Conservation (phyloP, 2,329 filamentous ascomycete genomes). For the Chrysoporthe cubensis region DNA sequence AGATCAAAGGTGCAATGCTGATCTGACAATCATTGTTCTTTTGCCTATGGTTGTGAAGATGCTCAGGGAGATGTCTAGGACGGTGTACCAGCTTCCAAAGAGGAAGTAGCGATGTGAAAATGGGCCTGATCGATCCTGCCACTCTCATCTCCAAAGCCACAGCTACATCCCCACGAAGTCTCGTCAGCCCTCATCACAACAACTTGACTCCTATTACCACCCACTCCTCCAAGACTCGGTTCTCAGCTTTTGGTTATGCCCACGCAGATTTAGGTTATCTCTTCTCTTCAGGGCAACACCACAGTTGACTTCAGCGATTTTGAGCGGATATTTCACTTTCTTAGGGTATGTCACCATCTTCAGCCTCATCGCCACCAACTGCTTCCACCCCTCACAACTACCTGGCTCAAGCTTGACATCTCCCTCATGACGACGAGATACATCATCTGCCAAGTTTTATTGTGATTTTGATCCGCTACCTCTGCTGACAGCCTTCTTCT, state of each 20-base stretch:
- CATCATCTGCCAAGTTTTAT: too few relatives aligned
- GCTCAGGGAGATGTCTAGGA: neutral
- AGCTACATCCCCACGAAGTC: neutral
- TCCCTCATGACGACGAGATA: too few relatives aligned
- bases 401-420: neutral
- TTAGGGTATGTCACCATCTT: conserved; percentile 15
- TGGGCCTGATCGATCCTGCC: neutral
- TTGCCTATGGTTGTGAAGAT: neutral
- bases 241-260: conserved; percentile 27
- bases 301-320: conserved; percentile 22
- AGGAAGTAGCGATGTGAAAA: neutral
- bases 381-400: too few relatives aligned
- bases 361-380: neutral
- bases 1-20: neutral
- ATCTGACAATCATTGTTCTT: neutral
- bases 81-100: neutral
- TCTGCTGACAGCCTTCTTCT: neutral
- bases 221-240: conserved; percentile 10
- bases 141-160: neutral
- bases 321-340: conserved; percentile 22
- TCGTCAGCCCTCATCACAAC: neutral
- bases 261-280: conserved; percentile 27
- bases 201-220: neutral
- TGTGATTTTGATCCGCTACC: neutral
- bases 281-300: conserved; percentile 25